Conservation (phyloP, 768 basidiomycete species). For the Phanerodontia chrysosporium region DNA sequence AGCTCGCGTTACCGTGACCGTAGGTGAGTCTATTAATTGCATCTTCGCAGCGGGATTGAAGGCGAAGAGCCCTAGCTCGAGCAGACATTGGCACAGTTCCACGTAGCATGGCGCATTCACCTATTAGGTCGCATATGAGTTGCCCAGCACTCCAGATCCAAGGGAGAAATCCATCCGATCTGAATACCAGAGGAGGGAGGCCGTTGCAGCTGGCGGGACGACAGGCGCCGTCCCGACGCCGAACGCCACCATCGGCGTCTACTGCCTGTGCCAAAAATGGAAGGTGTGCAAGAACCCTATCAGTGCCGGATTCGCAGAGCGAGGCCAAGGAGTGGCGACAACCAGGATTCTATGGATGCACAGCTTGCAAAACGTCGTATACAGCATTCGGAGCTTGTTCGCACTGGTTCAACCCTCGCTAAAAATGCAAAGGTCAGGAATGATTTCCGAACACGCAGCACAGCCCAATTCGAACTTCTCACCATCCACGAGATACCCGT, state of each 20-base stretch:
- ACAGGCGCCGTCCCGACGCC: background rate
- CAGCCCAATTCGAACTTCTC: background rate
- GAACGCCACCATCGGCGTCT: background rate
- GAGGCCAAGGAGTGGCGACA: background rate
- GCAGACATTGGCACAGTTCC: too few species aligned
- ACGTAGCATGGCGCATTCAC: too few species aligned
- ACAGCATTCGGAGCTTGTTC: background rate
- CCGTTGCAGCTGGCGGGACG: background rate
- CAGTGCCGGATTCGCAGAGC: background rate
- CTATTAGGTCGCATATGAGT: too few species aligned
- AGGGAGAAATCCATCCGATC: too few species aligned
- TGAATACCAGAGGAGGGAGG: too few species aligned
- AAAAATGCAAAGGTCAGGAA: background rate
- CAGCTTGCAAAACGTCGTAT: background rate
- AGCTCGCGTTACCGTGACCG: too few species aligned
- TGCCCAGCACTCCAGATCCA: too few species aligned
- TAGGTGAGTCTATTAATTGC: too few species aligned
- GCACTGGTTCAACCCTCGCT: too few species aligned
- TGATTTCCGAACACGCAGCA: background rate
- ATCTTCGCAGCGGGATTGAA: too few species aligned
- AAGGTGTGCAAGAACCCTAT: background rate
- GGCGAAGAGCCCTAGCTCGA: too few species aligned
- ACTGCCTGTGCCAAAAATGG: background rate
- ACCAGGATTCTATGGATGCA: background rate
- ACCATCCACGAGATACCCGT: background rate